Evolutionary conservation across 148 eudicot genomes (phyloP), one percentile per base, ranked within the genome.

Genomic region (Salicornia ramosissima): DNA sequence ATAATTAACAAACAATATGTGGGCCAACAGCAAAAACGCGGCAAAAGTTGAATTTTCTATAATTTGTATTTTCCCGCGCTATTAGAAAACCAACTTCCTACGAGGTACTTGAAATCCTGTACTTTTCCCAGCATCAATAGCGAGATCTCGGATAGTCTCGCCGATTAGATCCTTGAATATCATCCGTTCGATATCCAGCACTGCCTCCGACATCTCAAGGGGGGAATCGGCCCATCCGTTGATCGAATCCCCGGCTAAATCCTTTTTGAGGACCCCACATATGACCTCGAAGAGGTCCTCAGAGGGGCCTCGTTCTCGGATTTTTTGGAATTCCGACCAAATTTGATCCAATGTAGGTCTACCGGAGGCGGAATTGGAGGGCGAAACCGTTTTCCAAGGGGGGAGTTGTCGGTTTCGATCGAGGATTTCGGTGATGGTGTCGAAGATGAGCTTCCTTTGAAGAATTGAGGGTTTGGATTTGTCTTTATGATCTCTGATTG

Each of bases 141-240:
- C 90, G 2, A 91, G 82, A 73, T 91, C 97, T 5, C 81, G 75
- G 63, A 95, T 87, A 0, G 86, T 80, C 49, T 95, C 99, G 2
- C 85, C 82, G 13, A 95, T 81, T 47, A 95, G 69, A 68, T 95
- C 99, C 85, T 91, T 95, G 71, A 86, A 95, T 75, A 95, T 81
- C 47, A 87, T 45, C 74, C 97, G 78, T 73, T 95, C 99, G 60
- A 95, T 87, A 77, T 95, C 88, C 72, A 95, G 59, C 25, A 87
- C 83, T 1, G 82, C 85, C 54, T 89, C 96, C 1, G 97, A 87
- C 79, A 73, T 67, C 87, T 95, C 97, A 67, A 86, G 57, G 19
- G 79, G 89, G 61, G 71, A 78, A 55, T 83, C 90, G 14, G 74
- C 87, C 99, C 99, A 95, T 0, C 83, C 94, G 57, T 66, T 81